Base-by-base conservation (phyloP, 192 early-diverging fungal species). In the Backusella tarrabulga region DNA sequence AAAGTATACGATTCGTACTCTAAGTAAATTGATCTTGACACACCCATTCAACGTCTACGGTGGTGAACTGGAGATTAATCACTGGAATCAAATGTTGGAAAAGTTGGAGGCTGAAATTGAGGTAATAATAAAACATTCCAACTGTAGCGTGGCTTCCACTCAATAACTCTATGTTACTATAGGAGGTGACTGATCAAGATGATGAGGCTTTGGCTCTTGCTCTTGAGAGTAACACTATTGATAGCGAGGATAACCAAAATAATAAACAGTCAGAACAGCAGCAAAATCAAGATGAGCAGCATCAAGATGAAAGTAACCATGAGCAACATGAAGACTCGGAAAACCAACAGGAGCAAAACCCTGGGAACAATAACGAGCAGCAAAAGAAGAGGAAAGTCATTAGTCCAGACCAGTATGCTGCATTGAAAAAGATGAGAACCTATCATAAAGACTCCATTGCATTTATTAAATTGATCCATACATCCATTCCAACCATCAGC, bases 31-130 rank as follows among this genome's bases (percentile, higher is more conserved):
- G 72, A 89, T 99, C 26, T 85, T 93, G 40, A 94, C 95, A 0
- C 96, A 96, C 36, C 98, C 97, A 23, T 99, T 94, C 79, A 88
- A 90, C 21, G 88, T 94, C 73, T 94, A 98, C 75, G 93, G 95
- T 38, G 95, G 95, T 0, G 90, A 91, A 76, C 86, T 97, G 15
- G 90, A 89, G 44, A 63, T 91, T 41, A 85, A 82, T 73, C 87
- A 91, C 68, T 95, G 97, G 82, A 90, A 94, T 77, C 80, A 84
- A 0, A 86, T 90, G 12, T 85, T 91, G 12, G 78, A 84, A 1
- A 90, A 92, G 63, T 84, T 95, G 46, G 87, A 87, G 73, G 83
- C 87, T 7, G 86, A 97, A 54, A 79, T 97, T 44, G 91, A 90
- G 73, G 91, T 92, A 38, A 82, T 85, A 44, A 14, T 73, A 72